Evolutionary conservation across 352 stramenopile genomes (phyloP).

Genomic region (Globisporangium spinosum): DNA sequence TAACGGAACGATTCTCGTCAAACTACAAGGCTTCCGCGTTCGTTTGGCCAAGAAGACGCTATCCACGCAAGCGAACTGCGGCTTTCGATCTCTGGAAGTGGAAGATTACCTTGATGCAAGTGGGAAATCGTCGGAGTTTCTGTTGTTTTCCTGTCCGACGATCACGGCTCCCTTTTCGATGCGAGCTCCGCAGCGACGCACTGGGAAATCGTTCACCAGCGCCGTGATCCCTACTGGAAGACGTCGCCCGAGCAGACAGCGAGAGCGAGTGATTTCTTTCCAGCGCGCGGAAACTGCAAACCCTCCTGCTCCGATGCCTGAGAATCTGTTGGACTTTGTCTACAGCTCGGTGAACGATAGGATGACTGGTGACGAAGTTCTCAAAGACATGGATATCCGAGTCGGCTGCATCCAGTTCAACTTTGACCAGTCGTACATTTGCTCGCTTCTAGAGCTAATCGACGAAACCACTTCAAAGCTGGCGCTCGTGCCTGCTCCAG

Average conservation of each 20-base stretch:
- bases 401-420: constrained; percentile 78
- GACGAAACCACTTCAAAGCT: constrained; percentile 64
- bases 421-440: constrained; percentile 84
- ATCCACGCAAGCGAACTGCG: constrained; percentile 69
- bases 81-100: constrained; percentile 68
- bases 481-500: constrained; percentile 23
- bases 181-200: constrained; percentile 43
- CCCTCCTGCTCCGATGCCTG: constrained; percentile 22
- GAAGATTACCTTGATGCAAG: constrained; percentile 68
- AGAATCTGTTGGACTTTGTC: constrained; percentile 65
- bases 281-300: constrained; percentile 24
- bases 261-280: constrained; percentile 69
- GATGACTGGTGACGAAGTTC: constrained; percentile 46
- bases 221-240: constrained; percentile 24
- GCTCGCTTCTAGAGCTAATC: constrained; percentile 69
- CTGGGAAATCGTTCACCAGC: constrained; percentile 24
- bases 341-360: constrained; percentile 58
- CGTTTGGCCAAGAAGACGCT: constrained; percentile 79
- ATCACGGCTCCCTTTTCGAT: constrained; percentile 67
- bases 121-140: constrained; percentile 60
- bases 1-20: constrained; percentile 68
- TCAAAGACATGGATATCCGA: constrained; percentile 61
- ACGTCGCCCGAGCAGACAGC: constrained; percentile 33
- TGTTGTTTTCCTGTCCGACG: constrained; percentile 75
- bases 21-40: constrained; percentile 78